Conservation (phyloP, 306 rosid species). For the Carpinus viminea region DNA sequence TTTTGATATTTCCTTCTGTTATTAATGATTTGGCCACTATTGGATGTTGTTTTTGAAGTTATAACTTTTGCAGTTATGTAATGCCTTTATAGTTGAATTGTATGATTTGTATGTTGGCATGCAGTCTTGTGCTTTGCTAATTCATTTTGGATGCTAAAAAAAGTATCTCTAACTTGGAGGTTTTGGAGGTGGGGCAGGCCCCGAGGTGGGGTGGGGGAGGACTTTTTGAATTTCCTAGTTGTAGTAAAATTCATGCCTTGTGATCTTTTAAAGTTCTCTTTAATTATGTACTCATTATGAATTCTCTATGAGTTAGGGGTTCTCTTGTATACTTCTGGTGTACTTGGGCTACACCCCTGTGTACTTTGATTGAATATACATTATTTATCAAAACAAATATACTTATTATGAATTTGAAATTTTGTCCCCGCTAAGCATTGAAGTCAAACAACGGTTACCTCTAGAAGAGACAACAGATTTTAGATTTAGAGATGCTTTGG, state of each 20-base stretch:
- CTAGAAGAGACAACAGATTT: conserved; percentile 4
- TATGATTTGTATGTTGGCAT: not conserved
- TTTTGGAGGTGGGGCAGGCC: not conserved
- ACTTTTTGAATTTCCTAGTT: not conserved
- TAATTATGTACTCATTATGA: not conserved
- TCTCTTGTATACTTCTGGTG: no score
- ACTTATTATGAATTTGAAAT: not conserved
- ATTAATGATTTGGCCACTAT: not conserved
- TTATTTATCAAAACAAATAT: not conserved
- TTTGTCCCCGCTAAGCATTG: not conserved
- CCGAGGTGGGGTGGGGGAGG: not conserved
- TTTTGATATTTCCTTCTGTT: not conserved
- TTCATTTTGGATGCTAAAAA: no score
- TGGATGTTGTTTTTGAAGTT: not conserved
- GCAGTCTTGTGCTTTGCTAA: not conserved
- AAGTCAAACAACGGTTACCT: not conserved
- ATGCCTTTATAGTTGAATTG: not conserved
- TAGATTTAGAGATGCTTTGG: not conserved
- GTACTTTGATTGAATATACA: no score
- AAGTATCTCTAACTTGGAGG: not conserved
- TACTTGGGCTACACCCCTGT: no score
- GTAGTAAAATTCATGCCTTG: not conserved
- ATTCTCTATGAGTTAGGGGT: not conserved
- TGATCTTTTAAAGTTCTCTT: not conserved
- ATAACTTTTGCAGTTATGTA: not conserved